Percentiles rank a stretch among this genome's conserved stretches.
Conservation (phyloP, 225 moss, liverwort and hornwort genomes). For the Pleurozium schreberi region DNA sequence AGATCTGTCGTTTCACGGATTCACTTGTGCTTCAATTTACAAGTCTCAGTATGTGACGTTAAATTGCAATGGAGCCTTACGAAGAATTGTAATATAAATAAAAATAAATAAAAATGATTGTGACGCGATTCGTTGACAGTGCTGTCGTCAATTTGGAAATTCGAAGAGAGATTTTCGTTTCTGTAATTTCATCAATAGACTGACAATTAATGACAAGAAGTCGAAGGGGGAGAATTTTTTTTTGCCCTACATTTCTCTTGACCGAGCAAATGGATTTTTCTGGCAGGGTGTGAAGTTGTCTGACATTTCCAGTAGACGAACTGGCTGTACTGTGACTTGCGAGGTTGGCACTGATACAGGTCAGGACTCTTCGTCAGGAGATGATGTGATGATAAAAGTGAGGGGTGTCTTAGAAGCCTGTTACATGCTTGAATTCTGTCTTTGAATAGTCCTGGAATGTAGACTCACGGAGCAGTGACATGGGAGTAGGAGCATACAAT, state of each 20-base stretch:
- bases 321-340: conserved; percentile 20
- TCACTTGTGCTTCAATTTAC: not conserved
- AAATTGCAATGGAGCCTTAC: not conserved
- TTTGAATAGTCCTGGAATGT: not conserved
- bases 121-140: not conserved
- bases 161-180: not conserved
- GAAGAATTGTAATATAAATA: not conserved
- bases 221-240: not conserved
- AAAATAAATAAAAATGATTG: not conserved
- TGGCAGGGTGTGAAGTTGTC: conserved; percentile 11
- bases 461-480: not conserved
- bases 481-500: not conserved
- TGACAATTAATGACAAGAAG: not conserved
- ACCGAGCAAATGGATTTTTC: not conserved
- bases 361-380: not conserved
- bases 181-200: not conserved
- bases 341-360: conserved; percentile 45
- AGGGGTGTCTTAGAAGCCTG: not conserved
- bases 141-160: not conserved
- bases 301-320: conserved; percentile 6
- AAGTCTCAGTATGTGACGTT: not conserved
- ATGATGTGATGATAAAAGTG: not conserved
- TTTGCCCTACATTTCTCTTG: not conserved
- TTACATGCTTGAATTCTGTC: not conserved
- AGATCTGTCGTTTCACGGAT: not conserved